Evolutionary conservation across 495 filamentous ascomycete genomes (phyloP).

Genomic region (Penicillium atrosanguineum): DNA sequence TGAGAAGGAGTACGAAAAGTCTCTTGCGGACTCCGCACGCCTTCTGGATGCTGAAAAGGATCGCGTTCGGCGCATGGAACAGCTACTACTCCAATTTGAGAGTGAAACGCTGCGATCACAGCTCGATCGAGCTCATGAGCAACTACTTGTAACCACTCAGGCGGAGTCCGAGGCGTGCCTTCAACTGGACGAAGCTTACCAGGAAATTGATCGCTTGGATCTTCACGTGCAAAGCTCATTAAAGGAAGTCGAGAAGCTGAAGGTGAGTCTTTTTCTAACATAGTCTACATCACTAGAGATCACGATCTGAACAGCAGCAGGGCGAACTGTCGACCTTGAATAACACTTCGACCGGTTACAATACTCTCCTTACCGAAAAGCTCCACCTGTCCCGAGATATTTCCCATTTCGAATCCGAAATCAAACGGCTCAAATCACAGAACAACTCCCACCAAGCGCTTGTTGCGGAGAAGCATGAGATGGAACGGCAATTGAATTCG

Average conservation of each 20-base stretch:
- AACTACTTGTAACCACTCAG: constrained; percentile 44
- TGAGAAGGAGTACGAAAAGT: constrained; percentile 66
- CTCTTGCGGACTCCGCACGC: constrained; percentile 53
- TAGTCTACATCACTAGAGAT: not conserved
- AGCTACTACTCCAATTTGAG: constrained; percentile 68
- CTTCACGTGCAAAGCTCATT: constrained; percentile 53
- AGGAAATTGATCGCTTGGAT: constrained; percentile 55
- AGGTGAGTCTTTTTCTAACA: constrained; percentile 45
- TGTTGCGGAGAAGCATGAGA: constrained; percentile 68
- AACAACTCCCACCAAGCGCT: constrained; percentile 60
- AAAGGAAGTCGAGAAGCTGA: constrained; percentile 64
- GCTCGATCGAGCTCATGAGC: constrained; percentile 54
- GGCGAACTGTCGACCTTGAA: constrained; percentile 65
- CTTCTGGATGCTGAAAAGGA: constrained; percentile 66
- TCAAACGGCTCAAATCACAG: constrained; percentile 75
- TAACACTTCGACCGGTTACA: constrained; percentile 60
- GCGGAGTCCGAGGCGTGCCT: constrained; percentile 53
- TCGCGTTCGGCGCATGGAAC: constrained; percentile 61
- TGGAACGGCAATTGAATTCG: constrained; percentile 71
- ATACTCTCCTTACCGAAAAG: constrained; percentile 74
- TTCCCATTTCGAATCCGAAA: constrained; percentile 65
- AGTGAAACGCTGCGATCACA: constrained; percentile 62
- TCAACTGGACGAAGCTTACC: constrained; percentile 55
- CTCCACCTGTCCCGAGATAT: constrained; percentile 69
- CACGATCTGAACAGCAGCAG: constrained; percentile 34